These are phyloP conservation scores for Talaromyces sp. DNA, from an alignment of 2,329 filamentous ascomycete species.

Conservation along the genomic window DNA sequence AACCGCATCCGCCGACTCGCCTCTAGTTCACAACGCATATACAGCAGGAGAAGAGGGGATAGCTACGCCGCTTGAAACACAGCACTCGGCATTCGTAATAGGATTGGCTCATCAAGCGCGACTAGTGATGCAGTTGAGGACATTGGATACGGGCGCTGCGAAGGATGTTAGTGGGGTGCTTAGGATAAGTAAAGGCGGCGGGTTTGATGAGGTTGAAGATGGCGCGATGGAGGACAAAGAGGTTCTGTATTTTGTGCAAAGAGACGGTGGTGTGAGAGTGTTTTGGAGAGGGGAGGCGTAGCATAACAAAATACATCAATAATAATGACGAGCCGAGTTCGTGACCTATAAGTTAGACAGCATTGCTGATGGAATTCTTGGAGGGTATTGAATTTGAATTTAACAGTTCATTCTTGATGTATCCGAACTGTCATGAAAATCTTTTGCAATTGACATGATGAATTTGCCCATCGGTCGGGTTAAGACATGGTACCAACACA, in stretches of 20 bases:
- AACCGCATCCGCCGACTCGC: conserved; percentile 65
- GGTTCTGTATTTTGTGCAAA: conserved; percentile 72
- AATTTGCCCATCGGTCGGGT: conserved; percentile 3
- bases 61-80: conserved; percentile 61
- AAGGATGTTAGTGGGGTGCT: conserved; percentile 86
- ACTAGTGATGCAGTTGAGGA: conserved; percentile 65
- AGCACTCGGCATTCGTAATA: conserved; percentile 66
- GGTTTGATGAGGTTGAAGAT: conserved; percentile 28
- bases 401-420: conserved; percentile 7
- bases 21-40: conserved; percentile 53
- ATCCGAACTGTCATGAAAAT: conserved; percentile 5
- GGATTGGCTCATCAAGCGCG: conserved; percentile 69
- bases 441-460: conserved; percentile 10
- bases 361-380: neutral
- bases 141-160: conserved; percentile 81
- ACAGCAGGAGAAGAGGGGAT: conserved; percentile 18
- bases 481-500: conserved; percentile 7
- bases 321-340: neutral
- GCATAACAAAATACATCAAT: too few species aligned
- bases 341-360: neutral
- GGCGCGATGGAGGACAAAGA: conserved; percentile 54
- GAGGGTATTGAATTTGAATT: neutral
- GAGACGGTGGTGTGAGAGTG: conserved; percentile 73
- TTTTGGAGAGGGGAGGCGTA: conserved; percentile 71
- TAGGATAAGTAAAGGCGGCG: conserved; percentile 61